Conservation (phyloP, 352 stramenopile species). For the Phytophthora vignae region DNA sequence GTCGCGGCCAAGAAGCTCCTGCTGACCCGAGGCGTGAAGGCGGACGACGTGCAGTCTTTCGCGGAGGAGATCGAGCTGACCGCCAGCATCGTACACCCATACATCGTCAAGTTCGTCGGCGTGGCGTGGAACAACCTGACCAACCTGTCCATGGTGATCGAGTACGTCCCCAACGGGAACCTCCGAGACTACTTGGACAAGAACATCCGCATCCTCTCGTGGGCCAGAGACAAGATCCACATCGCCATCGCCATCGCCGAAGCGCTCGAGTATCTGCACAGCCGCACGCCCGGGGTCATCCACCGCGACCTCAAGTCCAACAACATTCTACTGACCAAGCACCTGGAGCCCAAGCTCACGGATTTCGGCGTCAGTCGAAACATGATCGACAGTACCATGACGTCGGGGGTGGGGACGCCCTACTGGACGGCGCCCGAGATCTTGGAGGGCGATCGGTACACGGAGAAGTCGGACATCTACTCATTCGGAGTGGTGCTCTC, state of each 20-base stretch:
- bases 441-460: conserved; percentile 59
- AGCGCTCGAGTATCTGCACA: conserved; percentile 48
- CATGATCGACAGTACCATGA: conserved; percentile 38
- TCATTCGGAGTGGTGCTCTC: conserved; percentile 72
- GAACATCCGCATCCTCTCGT: conserved; percentile 32
- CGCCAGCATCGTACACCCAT: conserved; percentile 54
- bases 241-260: conserved; percentile 44
- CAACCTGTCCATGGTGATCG: conserved; percentile 46
- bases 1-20: conserved; percentile 58
- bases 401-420: conserved; percentile 78
- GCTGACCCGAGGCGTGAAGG: conserved; percentile 34
- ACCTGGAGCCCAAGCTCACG: conserved; percentile 74
- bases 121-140: conserved; percentile 59
- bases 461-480: conserved; percentile 72
- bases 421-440: conserved; percentile 88
- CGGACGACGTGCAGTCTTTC: conserved; percentile 42
- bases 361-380: conserved; percentile 81
- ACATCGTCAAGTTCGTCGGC: conserved; percentile 59
- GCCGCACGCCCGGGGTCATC: conserved; percentile 31
- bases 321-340: conserved; percentile 79
- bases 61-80: conserved; percentile 63
- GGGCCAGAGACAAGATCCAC: conserved; percentile 44
- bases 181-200: conserved; percentile 29
- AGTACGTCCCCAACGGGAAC: conserved; percentile 30
- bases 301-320: conserved; percentile 45